Evolutionary conservation across 352 stramenopile species (phyloP).

Genomic region (Globisporangium echinulatum): DNA sequence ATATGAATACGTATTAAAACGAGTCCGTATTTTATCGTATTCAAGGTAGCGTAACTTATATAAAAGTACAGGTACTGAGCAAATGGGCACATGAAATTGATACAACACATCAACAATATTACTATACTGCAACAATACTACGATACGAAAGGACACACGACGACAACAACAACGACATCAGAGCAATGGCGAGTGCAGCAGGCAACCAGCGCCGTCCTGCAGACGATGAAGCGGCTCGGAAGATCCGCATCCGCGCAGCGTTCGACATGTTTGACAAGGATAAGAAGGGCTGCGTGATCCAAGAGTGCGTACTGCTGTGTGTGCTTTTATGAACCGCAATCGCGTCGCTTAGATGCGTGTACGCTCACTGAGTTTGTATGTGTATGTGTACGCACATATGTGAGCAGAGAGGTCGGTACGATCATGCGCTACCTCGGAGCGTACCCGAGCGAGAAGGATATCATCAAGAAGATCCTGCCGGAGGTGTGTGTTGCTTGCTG

Average conservation of each 20-base stretch:
- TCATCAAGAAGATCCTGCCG: conserved; percentile 89
- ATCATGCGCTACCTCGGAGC: conserved; percentile 89
- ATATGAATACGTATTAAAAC: no score
- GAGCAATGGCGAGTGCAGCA: neutral
- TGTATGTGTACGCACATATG: neutral
- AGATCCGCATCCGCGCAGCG: conserved; percentile 63
- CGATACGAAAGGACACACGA: neutral
- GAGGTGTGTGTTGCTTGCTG: conserved; percentile 34
- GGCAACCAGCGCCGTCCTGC: conserved; percentile 25
- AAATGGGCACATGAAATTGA: no score
- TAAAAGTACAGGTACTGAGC: no score
- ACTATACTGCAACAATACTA: no score
- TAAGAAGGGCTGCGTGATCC: conserved; percentile 83
- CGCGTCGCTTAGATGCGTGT: no score
- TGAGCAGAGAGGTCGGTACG: conserved; percentile 73
- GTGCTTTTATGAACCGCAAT: neutral
- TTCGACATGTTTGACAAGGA: conserved; percentile 93
- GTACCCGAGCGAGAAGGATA: conserved; percentile 87
- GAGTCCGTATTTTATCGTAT: no score
- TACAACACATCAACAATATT: no score
- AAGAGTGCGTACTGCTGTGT: conserved; percentile 44
- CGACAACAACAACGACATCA: neutral
- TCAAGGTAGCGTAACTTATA: no score
- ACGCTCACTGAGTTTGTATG: no score
- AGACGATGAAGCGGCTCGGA: conserved; percentile 39